Conservation (phyloP, 2,329 filamentous ascomycete species). For the Verticillium longisporum region DNA sequence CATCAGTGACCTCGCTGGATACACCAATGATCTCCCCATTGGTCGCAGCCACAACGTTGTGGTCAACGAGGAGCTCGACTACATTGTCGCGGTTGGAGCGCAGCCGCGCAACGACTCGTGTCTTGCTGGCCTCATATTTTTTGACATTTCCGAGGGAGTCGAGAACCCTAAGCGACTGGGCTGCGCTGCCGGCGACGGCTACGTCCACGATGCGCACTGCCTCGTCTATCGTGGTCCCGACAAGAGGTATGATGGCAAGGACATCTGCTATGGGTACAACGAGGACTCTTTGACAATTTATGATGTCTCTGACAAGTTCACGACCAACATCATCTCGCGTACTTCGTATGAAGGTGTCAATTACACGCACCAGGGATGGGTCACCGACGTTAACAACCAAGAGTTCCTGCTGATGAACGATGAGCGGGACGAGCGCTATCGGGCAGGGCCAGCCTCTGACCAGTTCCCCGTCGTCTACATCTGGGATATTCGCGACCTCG, state of each 20-base stretch:
- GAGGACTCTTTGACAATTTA: slow-evolving; percentile 45
- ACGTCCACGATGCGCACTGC: slow-evolving; percentile 56
- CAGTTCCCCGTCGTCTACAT: slow-evolving; percentile 43
- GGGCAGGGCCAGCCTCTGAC: slow-evolving; percentile 29
- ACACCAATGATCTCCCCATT: slow-evolving; percentile 21
- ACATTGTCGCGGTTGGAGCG: slow-evolving; percentile 38
- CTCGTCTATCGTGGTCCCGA: slow-evolving; percentile 48
- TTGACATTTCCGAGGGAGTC: slow-evolving; percentile 48
- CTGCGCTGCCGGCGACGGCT: slow-evolving; percentile 47
- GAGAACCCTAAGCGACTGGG: slow-evolving; percentile 45
- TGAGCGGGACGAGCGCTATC: slow-evolving; percentile 41
- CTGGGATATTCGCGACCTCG: slow-evolving; percentile 38
- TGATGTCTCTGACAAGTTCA: slow-evolving; percentile 42
- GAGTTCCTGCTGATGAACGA: slow-evolving; percentile 45
- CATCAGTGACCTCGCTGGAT: slow-evolving; percentile 21
- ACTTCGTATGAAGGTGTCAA: slow-evolving; percentile 50
- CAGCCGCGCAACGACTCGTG: slow-evolving; percentile 32
- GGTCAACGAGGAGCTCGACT: slow-evolving; percentile 38
- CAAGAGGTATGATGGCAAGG: slow-evolving; percentile 34
- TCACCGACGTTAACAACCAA: slow-evolving; percentile 36
- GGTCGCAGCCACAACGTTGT: slow-evolving; percentile 39
- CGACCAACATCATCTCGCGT: slow-evolving; percentile 37
- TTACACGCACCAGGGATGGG: slow-evolving; percentile 53
- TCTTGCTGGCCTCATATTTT: slow-evolving; percentile 47
- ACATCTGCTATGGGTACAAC: slow-evolving; percentile 53